Base-by-base conservation (phyloP, 106 monocot species). In the Allium sativum region DNA sequence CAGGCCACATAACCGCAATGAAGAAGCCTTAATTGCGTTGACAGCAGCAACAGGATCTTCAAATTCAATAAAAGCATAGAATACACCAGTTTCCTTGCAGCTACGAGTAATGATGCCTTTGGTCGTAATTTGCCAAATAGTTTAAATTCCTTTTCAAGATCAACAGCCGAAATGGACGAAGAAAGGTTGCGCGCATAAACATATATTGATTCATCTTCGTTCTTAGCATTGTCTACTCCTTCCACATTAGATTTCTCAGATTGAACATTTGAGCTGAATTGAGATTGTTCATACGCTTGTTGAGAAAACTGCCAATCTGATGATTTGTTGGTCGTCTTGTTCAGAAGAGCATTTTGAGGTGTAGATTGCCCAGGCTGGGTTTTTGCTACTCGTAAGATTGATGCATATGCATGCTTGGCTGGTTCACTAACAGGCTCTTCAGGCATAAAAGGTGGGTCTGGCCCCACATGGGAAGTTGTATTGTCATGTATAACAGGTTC, bases 51-150 rank as follows among this genome's bases (percentile, higher is more conserved):
- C n/a, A 21, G 70, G 50, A 64, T 93, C 88, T 77, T 84, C 93
- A 75, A 77, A 93, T 67, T 93, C 93, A 31, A 93, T 64, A 45
- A 93, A 93, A 11, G 84, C 88, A 80, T 86, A 93, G 57, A 68
- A 83, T 13, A 78, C 73, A 55, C 84, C 93, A 52, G 81, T 72
- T 16, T 93, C 93, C 93, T 93, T 73, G 44, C 70, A 6, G 65
- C 18, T 13, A 59, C 58, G 19, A 80, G 70, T 16, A 65, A 65
- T 53, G 80, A 79, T 67, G 80, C 84, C 19, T 68, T 77, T 40
- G 68, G 80, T 61, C 55, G 76, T 9, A 85, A 73, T 72, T 67
- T 80, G 45, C 85, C 85, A 72, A 85, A 85, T 46, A 72, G 80
- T 50, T 57, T 77, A 19, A 85, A 85, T 65, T 80, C 80, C 42